Conservation (phyloP, 2,329 filamentous ascomycete genomes). For the Pseudopithomyces maydicus region DNA sequence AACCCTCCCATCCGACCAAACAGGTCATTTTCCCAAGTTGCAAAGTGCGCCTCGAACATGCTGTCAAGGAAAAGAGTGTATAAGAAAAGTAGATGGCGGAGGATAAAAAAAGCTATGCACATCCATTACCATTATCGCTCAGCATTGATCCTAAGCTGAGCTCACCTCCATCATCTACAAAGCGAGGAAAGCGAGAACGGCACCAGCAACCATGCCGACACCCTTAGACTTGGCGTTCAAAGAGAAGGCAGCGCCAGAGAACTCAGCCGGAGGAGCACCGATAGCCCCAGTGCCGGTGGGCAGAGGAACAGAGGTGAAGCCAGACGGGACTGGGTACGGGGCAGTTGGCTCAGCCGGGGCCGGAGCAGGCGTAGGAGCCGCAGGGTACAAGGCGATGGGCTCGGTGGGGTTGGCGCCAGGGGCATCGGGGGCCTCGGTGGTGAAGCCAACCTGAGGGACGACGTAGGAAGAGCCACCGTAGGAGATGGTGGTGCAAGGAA, state of each 20-base stretch:
- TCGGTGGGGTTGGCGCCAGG: slow-evolving; percentile 30
- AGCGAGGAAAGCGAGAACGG: slow-evolving; percentile 38
- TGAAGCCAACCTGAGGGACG: slow-evolving; percentile 53
- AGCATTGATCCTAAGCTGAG: too few species aligned
- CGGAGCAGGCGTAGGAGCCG: slow-evolving; percentile 38
- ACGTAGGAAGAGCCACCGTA: slow-evolving; percentile 51
- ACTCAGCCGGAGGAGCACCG: slow-evolving; percentile 29
- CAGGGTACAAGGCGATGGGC: slow-evolving; percentile 43
- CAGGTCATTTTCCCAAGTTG: neutral
- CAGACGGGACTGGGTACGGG: slow-evolving; percentile 28
- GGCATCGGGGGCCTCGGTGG: slow-evolving; percentile 38
- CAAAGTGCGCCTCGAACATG: slow-evolving; percentile 2
- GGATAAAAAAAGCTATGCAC: slow-evolving; percentile 2
- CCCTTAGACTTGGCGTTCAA: slow-evolving; percentile 26
- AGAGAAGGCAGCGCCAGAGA: slow-evolving; percentile 41
- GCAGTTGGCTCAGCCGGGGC: slow-evolving; percentile 35
- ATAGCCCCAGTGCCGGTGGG: slow-evolving; percentile 30
- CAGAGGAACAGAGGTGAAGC: slow-evolving; percentile 26
- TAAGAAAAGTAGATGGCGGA: too few species aligned
- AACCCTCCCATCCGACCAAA: neutral
- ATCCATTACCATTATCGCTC: slow-evolving; percentile 2
- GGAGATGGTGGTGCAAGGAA: slow-evolving; percentile 48
- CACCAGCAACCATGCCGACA: slow-evolving; percentile 32
- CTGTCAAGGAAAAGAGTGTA: neutral
- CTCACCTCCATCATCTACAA: slow-evolving; percentile 30